Evolutionary conservation across 768 basidiomycete species (phyloP).

Genomic region (Hirschioporus abietinus): DNA sequence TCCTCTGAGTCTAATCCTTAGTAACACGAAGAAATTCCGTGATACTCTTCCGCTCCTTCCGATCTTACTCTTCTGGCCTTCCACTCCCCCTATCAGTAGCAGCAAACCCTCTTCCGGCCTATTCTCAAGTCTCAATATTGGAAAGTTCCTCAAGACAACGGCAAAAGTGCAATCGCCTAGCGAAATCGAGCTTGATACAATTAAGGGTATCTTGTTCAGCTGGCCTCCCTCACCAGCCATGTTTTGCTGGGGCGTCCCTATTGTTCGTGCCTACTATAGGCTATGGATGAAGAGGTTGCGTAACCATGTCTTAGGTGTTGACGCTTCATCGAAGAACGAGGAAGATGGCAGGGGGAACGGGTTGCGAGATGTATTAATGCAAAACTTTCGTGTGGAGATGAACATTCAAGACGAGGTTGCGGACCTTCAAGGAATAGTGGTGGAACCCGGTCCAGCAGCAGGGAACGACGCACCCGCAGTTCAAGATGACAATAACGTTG

Average conservation of each 20-base stretch:
- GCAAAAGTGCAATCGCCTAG: slow-evolving; percentile 1
- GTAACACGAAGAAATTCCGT: slow-evolving; percentile 33
- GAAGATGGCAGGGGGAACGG: no score
- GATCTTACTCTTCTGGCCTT: slow-evolving; percentile 27
- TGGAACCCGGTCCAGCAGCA: not conserved
- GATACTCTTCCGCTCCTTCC: slow-evolving; percentile 23
- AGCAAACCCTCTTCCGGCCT: not conserved
- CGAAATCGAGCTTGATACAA: not conserved
- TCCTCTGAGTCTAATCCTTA: slow-evolving; percentile 60
- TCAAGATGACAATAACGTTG: not conserved
- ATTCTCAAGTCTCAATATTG: not conserved
- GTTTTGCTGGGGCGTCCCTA: slow-evolving; percentile 22
- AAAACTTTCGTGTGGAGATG: not conserved
- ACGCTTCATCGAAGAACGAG: not conserved
- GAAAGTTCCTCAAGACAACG: slow-evolving; percentile 5
- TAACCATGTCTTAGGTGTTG: not conserved
- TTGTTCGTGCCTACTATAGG: slow-evolving; percentile 21
- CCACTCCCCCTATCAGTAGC: slow-evolving; percentile 18
- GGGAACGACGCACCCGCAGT: not conserved
- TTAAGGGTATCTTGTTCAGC: slow-evolving; percentile 14
- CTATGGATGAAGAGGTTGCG: not conserved
- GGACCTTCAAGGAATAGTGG: not conserved
- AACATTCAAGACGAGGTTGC: not conserved
- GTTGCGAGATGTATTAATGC: not conserved
- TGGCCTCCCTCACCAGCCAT: slow-evolving; percentile 32